Conservation (phyloP, 495 filamentous ascomycete genomes). For the Hyphodiscus hymeniophilus region DNA sequence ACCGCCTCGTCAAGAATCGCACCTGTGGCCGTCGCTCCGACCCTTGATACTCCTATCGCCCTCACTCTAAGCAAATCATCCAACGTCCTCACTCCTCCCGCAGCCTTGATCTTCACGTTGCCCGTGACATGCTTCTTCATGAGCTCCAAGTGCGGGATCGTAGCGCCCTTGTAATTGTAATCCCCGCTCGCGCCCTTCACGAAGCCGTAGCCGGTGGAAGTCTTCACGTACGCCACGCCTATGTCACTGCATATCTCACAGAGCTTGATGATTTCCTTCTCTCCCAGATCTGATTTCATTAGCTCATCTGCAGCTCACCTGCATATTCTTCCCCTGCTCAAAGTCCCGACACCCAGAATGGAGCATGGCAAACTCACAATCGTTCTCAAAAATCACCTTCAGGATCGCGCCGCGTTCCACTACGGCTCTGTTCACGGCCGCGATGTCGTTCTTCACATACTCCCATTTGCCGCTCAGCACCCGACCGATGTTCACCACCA, state of each 20-base stretch:
- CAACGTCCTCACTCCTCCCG: conserved; percentile 42
- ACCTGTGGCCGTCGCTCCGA: conserved; percentile 46
- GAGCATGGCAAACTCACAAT: conserved; percentile 24
- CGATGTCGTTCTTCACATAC: conserved; percentile 43
- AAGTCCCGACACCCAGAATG: too few species aligned
- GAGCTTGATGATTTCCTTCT: conserved; percentile 37
- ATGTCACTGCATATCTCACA: conserved; percentile 43
- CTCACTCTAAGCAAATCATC: conserved; percentile 35
- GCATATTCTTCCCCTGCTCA: too few species aligned
- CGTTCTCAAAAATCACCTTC: conserved; percentile 55
- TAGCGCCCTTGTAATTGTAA: conserved; percentile 44
- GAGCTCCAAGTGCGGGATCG: conserved; percentile 38
- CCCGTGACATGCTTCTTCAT: conserved; percentile 40
- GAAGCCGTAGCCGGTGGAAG: conserved; percentile 50
- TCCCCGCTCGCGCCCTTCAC: conserved; percentile 41
- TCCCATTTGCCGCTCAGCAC: conserved; percentile 46
- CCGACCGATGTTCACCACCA: conserved; percentile 48
- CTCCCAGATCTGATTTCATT: conserved; percentile 24
- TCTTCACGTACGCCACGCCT: conserved; percentile 48
- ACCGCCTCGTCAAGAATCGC: conserved; percentile 47
- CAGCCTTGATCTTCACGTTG: conserved; percentile 46
- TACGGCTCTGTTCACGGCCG: conserved; percentile 38
- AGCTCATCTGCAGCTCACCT: too few species aligned
- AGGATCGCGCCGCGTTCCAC: conserved; percentile 31
- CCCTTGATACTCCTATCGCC: conserved; percentile 32